Evolutionary conservation across 345 rosid species (phyloP).

Genomic region (Punica granatum): DNA sequence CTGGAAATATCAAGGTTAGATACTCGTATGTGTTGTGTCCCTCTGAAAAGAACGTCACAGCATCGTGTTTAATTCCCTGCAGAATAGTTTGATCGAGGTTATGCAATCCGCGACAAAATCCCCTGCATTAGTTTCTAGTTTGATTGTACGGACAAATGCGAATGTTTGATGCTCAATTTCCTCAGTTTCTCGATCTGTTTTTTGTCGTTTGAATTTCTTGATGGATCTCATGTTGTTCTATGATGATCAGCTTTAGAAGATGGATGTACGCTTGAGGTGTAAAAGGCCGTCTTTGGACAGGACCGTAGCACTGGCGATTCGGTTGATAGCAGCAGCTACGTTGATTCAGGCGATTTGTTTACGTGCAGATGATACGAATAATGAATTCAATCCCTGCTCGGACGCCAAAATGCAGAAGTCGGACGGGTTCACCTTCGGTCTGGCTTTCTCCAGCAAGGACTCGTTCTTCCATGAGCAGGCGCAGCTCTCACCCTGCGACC

Average conservation of each 20-base stretch:
- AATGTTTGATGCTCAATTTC: not conserved
- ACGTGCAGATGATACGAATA: constrained; percentile 46
- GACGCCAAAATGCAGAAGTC: constrained; percentile 54
- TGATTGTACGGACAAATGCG: too few species aligned
- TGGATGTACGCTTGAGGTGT: not conserved
- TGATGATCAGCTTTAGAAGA: not conserved
- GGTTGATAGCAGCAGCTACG: not conserved
- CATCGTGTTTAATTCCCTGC: too few species aligned
- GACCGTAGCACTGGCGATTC: not conserved
- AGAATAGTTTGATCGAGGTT: too few species aligned
- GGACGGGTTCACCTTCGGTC: constrained; percentile 74
- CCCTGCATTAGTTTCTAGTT: too few species aligned
- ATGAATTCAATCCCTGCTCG: constrained; percentile 53
- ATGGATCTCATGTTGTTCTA: not conserved
- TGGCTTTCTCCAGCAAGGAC: constrained; percentile 57
- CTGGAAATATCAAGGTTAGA: too few species aligned
- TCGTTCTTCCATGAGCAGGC: constrained; percentile 48
- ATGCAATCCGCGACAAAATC: too few species aligned
- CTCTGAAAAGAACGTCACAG: too few species aligned
- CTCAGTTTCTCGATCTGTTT: not conserved
- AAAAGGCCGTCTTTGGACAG: not conserved
- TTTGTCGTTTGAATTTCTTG: not conserved
- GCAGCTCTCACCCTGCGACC: constrained; percentile 88
- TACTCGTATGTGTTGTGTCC: too few species aligned
- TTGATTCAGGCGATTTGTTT: constrained; percentile 3